phyloP scores from a whole-genome alignment of 2,329 filamentous ascomycete genomes.

The Mycosphaerella sp. region DNA sequence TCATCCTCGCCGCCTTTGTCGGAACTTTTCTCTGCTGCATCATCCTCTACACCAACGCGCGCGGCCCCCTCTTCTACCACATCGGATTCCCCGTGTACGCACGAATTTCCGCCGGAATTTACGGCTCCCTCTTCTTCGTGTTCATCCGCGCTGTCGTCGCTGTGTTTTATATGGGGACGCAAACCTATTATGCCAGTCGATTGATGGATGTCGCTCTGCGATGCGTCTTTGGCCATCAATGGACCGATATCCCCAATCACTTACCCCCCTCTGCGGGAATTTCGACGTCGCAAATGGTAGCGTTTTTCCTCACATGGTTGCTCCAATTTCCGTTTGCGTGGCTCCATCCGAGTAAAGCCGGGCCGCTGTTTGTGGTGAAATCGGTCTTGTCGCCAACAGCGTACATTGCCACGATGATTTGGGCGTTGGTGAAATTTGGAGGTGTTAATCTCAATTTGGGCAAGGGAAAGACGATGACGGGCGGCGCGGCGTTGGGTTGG shows the following conservation, averaged over 20 bases:
- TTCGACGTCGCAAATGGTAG: constrained; percentile 32
- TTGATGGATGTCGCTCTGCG: constrained; percentile 35
- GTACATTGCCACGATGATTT: constrained; percentile 79
- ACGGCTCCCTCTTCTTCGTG: constrained; percentile 38
- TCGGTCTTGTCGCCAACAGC: constrained; percentile 39
- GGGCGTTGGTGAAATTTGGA: constrained; percentile 57
- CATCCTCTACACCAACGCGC: constrained; percentile 34
- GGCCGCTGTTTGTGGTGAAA: constrained; percentile 21
- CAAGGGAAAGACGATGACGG: not conserved
- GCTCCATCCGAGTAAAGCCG: constrained; percentile 32
- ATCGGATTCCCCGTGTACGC: constrained; percentile 35
- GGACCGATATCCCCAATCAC: constrained; percentile 32
- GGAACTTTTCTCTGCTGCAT: constrained; percentile 31
- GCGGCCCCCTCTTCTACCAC: constrained; percentile 34
- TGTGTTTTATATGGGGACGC: constrained; percentile 37
- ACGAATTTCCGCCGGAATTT: constrained; percentile 33
- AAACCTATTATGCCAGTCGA: constrained; percentile 33
- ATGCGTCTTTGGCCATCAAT: constrained; percentile 36
- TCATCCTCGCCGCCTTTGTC: constrained; percentile 28
- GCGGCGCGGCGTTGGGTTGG: constrained; percentile 29
- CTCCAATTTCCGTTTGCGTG: constrained; percentile 32
- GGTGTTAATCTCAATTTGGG: constrained; percentile 17
- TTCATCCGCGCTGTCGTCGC: constrained; percentile 35
- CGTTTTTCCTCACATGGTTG: constrained; percentile 29
- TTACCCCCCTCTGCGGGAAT: constrained; percentile 29